Percentiles rank a stretch among this genome's conserved stretches.
phyloP scores from a whole-genome alignment of 2,329 filamentous ascomycete genomes.

The Fusarium sp. region DNA sequence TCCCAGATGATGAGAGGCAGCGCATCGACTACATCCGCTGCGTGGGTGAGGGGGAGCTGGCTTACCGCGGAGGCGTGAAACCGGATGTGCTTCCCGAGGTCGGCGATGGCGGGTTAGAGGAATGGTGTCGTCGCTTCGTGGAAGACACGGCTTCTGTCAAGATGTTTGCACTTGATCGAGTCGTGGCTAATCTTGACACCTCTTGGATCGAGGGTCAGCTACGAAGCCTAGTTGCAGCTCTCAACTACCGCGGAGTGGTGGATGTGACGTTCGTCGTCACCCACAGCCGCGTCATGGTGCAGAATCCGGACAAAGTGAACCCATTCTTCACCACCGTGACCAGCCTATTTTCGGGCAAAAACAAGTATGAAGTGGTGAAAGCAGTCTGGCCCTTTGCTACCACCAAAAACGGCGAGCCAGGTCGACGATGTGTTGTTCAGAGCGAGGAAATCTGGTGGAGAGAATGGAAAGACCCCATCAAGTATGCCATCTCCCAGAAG shows the following conservation, averaged over 20 bases:
- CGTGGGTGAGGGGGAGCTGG: constrained; percentile 61
- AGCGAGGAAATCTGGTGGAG: constrained; percentile 68
- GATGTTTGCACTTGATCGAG: constrained; percentile 63
- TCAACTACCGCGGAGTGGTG: constrained; percentile 62
- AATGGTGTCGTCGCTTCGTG: constrained; percentile 62
- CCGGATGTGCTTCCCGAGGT: constrained; percentile 58
- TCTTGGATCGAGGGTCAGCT: constrained; percentile 66
- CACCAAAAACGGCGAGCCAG: constrained; percentile 57
- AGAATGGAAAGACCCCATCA: constrained; percentile 49
- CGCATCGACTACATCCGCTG: constrained; percentile 67
- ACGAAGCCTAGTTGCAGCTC: constrained; percentile 61
- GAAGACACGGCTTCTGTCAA: constrained; percentile 59
- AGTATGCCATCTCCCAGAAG: constrained; percentile 60
- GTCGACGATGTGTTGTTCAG: constrained; percentile 61
- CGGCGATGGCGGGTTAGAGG: constrained; percentile 57
- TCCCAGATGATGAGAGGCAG: constrained; percentile 57
- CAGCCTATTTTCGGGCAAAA: constrained; percentile 63
- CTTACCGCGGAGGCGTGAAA: constrained; percentile 60
- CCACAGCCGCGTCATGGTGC: constrained; percentile 61
- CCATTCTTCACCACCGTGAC: constrained; percentile 65
- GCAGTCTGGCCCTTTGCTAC: constrained; percentile 69
- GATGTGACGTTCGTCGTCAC: constrained; percentile 62
- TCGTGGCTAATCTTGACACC: constrained; percentile 66
- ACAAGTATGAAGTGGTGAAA: constrained; percentile 67
- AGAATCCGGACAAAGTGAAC: constrained; percentile 64